phyloP scores from a whole-genome alignment of 2,329 filamentous ascomycete genomes.

The Pyrenophora graminea region DNA sequence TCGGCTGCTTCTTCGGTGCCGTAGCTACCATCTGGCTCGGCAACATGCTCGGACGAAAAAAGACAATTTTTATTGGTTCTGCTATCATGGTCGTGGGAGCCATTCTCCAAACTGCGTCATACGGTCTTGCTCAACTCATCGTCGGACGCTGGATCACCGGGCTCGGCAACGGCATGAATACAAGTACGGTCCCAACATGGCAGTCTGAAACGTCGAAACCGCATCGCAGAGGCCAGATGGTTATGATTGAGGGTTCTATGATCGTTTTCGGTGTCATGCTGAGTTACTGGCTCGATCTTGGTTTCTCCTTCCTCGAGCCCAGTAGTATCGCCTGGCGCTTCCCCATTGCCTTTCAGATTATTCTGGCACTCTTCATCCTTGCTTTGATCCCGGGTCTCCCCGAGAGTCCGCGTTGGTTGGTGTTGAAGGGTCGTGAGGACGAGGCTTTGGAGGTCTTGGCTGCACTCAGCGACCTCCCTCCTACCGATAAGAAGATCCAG shows the following conservation, averaged over 20 bases:
- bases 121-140: constrained; percentile 52
- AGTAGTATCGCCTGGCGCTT: constrained; percentile 51
- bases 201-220: constrained; percentile 54
- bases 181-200: constrained; percentile 50
- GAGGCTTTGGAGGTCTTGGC: constrained; percentile 45
- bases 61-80: constrained; percentile 64
- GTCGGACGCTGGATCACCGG: constrained; percentile 57
- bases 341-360: constrained; percentile 60
- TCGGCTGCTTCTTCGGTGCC: constrained; percentile 53
- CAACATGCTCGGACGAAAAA: constrained; percentile 62
- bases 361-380: constrained; percentile 61
- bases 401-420: constrained; percentile 55
- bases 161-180: constrained; percentile 48
- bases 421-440: constrained; percentile 58
- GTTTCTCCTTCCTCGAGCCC: constrained; percentile 56
- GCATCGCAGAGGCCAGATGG: constrained; percentile 52
- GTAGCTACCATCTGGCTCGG: constrained; percentile 55
- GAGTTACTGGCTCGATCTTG: constrained; percentile 49
- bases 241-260: constrained; percentile 54
- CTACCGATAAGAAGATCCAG: constrained; percentile 46
- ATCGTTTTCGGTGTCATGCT: constrained; percentile 52
- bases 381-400: constrained; percentile 51
- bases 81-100: constrained; percentile 63
- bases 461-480: constrained; percentile 45
- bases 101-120: constrained; percentile 60